Evolutionary conservation across 805 yeast species (phyloP), one percentile per base, ranked within the genome.

Genomic region (Sugiyamaella boreocaroliniensis): DNA sequence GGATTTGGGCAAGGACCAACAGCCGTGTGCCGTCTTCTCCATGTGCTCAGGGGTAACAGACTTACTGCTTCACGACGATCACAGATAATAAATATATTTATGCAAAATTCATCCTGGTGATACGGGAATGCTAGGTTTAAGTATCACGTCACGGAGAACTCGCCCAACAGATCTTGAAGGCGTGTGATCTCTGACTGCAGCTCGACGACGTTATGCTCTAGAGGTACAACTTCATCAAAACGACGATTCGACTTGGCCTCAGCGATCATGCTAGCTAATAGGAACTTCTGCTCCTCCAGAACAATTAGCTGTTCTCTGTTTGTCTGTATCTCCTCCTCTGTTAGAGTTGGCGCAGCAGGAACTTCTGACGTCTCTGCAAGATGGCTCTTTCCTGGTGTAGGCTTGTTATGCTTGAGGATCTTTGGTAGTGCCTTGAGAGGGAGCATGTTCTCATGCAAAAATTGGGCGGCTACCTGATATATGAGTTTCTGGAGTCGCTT

Each of bases 271-370:
- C 80, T 75, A 53, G 80, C 79, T 2, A 92, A 82, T 55, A 92
- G 68, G 59, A 79, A 90, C 59, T 76, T 75, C 62, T 90, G 98
- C 64, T 90, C 98, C 55, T 84, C 84, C 63, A 89, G 69, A 10
- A 92, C 97, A 85, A 90, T 86, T 53, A 90, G 69, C 58, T 85
- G 83, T 58, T 89, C 92, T 45, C 93, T 69, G 32, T 43, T 32
- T 2, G 37, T 16, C 26, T 75, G 68, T 48, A 75, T 75, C 43
- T 89, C 74, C 34, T 41, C 40, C 34, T 47, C 50, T 14, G 55
- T 15, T 26, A 50, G 42, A 12, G 20, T 19, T 7, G 48, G 12
- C 5, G 45, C 40, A 11, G 57, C 40, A 19, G 52, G 50, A n/a
- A 49, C 42, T 11, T 41, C 37, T 7, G 48, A 29, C n/a, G 9